A percentile compares a stretch with the other conserved stretches of the same genome.
These are phyloP conservation scores for Chlorella sp. DNA, from an alignment of 139 green algal species.

Conservation along the genomic window DNA sequence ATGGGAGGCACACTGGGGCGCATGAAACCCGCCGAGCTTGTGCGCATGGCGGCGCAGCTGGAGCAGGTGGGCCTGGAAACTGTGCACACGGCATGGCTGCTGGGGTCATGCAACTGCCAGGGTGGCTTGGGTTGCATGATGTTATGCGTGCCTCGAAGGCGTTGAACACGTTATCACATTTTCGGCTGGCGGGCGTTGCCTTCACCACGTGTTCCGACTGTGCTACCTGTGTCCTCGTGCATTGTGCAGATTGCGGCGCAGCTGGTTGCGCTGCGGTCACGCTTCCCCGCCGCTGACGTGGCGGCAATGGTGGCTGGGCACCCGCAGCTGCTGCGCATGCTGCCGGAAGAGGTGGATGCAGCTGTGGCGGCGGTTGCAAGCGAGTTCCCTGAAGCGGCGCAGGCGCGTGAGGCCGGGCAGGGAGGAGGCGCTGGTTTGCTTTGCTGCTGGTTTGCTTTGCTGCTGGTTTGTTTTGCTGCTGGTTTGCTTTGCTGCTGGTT, in stretches of 20 bases:
- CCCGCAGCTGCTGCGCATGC: constrained; percentile 24
- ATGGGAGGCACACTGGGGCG: constrained; percentile 1
- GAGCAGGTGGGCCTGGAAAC: constrained; percentile 14
- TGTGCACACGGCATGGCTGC: no score
- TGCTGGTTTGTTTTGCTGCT: background rate
- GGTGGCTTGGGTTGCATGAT: no score
- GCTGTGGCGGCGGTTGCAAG: background rate
- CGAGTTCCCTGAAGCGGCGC: constrained; percentile 7
- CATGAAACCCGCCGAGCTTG: constrained; percentile 22
- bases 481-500: no score
- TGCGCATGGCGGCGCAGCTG: constrained; percentile 21
- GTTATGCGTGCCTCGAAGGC: no score
- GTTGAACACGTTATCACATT: no score
- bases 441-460: background rate
- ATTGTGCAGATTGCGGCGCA: constrained; percentile 9
- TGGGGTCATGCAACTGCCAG: no score
- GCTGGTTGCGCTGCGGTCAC: constrained; percentile 4
- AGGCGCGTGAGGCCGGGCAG: background rate
- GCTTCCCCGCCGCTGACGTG: constrained; percentile 18
- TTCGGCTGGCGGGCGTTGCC: no score
- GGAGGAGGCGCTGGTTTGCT: no score
- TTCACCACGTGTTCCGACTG: no score
- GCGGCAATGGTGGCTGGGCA: constrained; percentile 18
- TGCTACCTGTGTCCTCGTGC: no score
- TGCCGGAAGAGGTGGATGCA: background rate